Base-by-base conservation (phyloP, 208 protist genomes). In the Acanthamoeba sp. region DNA sequence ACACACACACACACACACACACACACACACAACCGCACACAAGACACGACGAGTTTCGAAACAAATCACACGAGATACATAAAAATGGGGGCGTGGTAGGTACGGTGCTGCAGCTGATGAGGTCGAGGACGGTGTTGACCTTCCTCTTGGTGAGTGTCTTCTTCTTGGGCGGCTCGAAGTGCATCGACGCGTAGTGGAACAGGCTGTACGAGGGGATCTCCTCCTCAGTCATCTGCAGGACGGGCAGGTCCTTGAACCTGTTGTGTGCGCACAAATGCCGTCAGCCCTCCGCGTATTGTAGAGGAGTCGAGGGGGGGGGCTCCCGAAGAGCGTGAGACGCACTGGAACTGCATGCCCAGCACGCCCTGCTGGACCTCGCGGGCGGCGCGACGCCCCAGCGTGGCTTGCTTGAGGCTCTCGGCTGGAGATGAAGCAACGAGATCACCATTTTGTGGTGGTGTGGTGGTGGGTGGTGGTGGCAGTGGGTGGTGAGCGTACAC, bases 181-280 rank as follows among this genome's bases (percentile, higher is more conserved):
- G 24, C 0, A 1, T 3, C n/a, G 78, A 9, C 10, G 29, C 78
- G 34, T 87, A 87, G 10, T 48, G 27, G 38, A 32, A 34, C 29
- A 87, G 24, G 42, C 7, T 14, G 34, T 87, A 55, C 27, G 78
- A 87, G 48, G 78, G 78, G 12, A 87, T 87, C 78, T 87, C 78
- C 42, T 87, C 78, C n/a, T 87, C 78, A 0, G 78, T 87, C 32
- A 87, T 87, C 78, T 87, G 78, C 48, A 87, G n/a, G 20, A 87
- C 78, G 10, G 78, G 78, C 78, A 87, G 1, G 1, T 87, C 78
- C 48, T 87, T 87, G 38, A 59, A 48, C 14, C 78, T 87, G 78
- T n/a, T n/a, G n/a, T n/a, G n/a, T n/a, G n/a, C n/a, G n/a, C n/a
- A n/a, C n/a, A n/a, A n/a, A n/a, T n/a, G n/a, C n/a, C n/a, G n/a